Conservation (phyloP, 306 rosid genomes). For the Rosa rugosa region DNA sequence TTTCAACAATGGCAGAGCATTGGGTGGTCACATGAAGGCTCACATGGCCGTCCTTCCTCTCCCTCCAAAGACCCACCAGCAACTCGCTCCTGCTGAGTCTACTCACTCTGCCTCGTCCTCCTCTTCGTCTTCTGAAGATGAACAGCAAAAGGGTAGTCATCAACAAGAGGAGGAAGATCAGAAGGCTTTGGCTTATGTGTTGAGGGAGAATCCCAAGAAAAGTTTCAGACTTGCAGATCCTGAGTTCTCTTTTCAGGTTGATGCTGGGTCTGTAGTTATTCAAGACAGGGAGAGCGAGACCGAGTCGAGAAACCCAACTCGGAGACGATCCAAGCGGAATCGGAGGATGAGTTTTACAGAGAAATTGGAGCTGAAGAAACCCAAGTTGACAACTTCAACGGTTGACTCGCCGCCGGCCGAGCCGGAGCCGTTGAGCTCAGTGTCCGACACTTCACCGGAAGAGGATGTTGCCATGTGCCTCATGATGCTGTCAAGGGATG, state of each 20-base stretch:
- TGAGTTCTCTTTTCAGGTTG: slow-evolving; percentile 44
- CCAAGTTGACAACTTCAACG: slow-evolving; percentile 26
- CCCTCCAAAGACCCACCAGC: slow-evolving; percentile 43
- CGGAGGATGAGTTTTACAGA: slow-evolving; percentile 24
- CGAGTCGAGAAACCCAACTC: slow-evolving; percentile 73
- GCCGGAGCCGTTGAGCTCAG: slow-evolving; percentile 55
- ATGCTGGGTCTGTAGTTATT: slow-evolving; percentile 45
- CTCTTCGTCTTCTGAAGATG: slow-evolving; percentile 29
- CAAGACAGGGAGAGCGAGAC: slow-evolving; percentile 89
- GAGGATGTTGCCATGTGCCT: slow-evolving; percentile 79
- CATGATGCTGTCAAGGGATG: slow-evolving; percentile 78
- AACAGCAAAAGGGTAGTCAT: slow-evolving; percentile 25
- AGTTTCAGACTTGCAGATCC: slow-evolving; percentile 63
- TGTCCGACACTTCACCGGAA: slow-evolving; percentile 62
- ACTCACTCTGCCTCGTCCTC: slow-evolving; percentile 24
- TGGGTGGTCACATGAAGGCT: slow-evolving; percentile 93
- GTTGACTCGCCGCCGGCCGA: slow-evolving; percentile 25
- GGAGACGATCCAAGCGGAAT: slow-evolving; percentile 77
- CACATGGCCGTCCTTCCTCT: slow-evolving; percentile 68
- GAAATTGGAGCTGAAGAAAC: slow-evolving; percentile 24
- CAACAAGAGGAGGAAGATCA: slow-evolving; percentile 37
- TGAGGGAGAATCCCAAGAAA: slow-evolving; percentile 74
- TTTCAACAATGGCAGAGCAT: slow-evolving; percentile 72
- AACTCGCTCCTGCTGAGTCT: slow-evolving; percentile 9
- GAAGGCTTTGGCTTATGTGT: slow-evolving; percentile 37